A percentile compares a stretch with the other conserved stretches of the same genome.
Conservation (phyloP, 2,329 filamentous ascomycete species). For the Corynespora cassiicola region DNA sequence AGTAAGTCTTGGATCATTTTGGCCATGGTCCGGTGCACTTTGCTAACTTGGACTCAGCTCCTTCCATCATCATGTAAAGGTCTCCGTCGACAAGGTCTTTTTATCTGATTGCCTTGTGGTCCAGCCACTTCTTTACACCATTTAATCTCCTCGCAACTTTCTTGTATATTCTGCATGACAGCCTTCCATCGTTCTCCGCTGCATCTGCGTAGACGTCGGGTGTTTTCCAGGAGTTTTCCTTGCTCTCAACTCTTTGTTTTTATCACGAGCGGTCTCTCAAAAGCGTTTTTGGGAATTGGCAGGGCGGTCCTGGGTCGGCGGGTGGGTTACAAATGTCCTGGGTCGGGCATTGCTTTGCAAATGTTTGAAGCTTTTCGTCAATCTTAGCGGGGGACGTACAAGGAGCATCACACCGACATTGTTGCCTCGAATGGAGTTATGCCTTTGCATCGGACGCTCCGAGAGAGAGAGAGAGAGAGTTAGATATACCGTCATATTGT, state of each 20-base stretch:
- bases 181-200: constrained; percentile 13
- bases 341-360: no score
- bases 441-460: no score
- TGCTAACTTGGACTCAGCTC: constrained; percentile 39
- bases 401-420: no score
- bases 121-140: constrained; percentile 23
- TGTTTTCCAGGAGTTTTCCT: constrained; percentile 6
- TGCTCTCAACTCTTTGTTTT: constrained; percentile 15
- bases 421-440: no score
- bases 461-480: no score
- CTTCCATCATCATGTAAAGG: constrained; percentile 56
- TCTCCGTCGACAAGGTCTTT: constrained; percentile 5
- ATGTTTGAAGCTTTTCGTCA: no score
- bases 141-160: constrained; percentile 41
- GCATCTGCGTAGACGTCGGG: constrained; percentile 5
- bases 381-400: no score
- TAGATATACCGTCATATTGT: no score
- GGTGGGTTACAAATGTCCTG: no score
- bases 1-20: constrained; percentile 32
- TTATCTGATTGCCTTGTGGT: constrained; percentile 16
- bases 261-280: no score
- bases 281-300: no score
- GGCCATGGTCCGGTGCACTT: background rate
- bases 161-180: constrained; percentile 42
- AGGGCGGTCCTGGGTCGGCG: no score